A percentile compares a stretch with the other conserved stretches of the same genome.
These are phyloP conservation scores for Magnaporthiopsis poae DNA, from an alignment of 2,329 filamentous ascomycete genomes.

Conservation along the genomic window DNA sequence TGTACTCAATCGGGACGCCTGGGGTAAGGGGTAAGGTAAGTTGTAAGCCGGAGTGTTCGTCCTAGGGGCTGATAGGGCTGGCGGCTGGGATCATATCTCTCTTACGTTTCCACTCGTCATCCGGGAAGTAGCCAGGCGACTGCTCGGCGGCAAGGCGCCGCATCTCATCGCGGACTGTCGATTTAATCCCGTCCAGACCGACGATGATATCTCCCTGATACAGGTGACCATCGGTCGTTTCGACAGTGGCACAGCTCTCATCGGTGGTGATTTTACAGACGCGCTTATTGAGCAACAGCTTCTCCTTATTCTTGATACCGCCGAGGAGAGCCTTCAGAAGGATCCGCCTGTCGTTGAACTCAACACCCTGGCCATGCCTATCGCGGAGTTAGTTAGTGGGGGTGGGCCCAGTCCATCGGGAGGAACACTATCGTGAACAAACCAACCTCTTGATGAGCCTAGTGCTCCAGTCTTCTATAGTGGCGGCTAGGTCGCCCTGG, in stretches of 20 bases:
- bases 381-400: too few species aligned
- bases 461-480: background rate
- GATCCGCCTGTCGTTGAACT: conserved; percentile 17
- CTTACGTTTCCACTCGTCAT: conserved; percentile 7
- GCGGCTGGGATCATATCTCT: too few species aligned
- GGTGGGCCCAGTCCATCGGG: too few species aligned
- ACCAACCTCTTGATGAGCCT: conserved; percentile 15
- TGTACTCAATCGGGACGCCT: conserved; percentile 10
- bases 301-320: conserved; percentile 23
- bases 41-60: too few species aligned
- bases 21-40: too few species aligned
- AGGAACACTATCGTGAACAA: background rate
- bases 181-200: conserved; percentile 32
- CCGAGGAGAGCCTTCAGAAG: conserved; percentile 25
- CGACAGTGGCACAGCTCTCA: conserved; percentile 20
- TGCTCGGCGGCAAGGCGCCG: conserved; percentile 9
- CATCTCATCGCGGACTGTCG: conserved; percentile 15
- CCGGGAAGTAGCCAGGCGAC: conserved; percentile 11
- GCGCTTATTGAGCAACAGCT: conserved; percentile 20
- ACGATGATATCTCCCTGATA: conserved; percentile 26
- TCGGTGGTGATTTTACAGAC: conserved; percentile 20
- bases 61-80: too few species aligned
- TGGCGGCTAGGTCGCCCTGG: background rate
- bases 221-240: conserved; percentile 20
- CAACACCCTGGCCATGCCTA: too few species aligned